phyloP scores from a whole-genome alignment of 192 early-diverging fungal species.

The Umbelopsis ramanniana region DNA sequence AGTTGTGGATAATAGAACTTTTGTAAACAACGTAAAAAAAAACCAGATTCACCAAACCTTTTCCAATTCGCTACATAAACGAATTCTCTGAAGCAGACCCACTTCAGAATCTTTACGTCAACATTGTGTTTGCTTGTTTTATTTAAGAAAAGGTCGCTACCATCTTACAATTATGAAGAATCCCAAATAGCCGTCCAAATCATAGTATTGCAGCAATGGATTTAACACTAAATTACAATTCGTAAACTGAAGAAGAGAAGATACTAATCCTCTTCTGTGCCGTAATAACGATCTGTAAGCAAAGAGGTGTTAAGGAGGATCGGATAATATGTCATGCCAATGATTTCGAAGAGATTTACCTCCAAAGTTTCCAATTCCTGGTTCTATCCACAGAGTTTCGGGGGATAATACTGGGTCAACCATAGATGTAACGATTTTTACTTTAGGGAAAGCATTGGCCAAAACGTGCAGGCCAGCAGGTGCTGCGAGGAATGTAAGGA shows the following conservation, averaged over 20 bases:
- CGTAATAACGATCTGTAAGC: slow-evolving; percentile 58
- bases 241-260: neutral
- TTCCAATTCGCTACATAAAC: slow-evolving; percentile 23
- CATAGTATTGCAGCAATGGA: neutral
- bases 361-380: slow-evolving; percentile 91
- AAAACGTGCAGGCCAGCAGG: slow-evolving; percentile 80
- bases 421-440: slow-evolving; percentile 81
- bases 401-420: slow-evolving; percentile 72
- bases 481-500: slow-evolving; percentile 81
- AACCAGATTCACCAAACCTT: slow-evolving; percentile 4
- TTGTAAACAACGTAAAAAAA: slow-evolving; percentile 25
- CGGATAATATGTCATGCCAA: neutral
- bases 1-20: slow-evolving; percentile 5
- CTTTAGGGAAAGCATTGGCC: slow-evolving; percentile 78
- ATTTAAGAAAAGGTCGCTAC: neutral
- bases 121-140: neutral
- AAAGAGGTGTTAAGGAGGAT: neutral
- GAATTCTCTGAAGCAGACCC: neutral
- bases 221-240: neutral
- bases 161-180: neutral
- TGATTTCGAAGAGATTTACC: slow-evolving; percentile 27
- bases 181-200: neutral
- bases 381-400: slow-evolving; percentile 72
- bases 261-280: slow-evolving; percentile 48
- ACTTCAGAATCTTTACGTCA: neutral